Percentiles rank a stretch among this genome's conserved stretches.
Evolutionary conservation across 202 grass and related monocot species (phyloP).

Genomic region (Bolboschoenoplectus hybrid): DNA sequence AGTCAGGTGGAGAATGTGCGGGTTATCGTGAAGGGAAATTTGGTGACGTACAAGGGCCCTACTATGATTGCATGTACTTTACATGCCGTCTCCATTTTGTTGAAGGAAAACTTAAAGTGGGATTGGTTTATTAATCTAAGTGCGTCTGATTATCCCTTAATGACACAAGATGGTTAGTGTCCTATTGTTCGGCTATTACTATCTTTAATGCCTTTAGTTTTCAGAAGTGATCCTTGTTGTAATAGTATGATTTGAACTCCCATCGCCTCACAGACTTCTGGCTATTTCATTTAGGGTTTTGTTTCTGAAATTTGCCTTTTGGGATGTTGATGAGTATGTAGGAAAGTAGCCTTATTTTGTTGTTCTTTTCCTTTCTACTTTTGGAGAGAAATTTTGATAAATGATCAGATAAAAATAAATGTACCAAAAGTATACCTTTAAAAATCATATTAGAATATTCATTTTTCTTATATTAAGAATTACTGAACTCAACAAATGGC

Average conservation of each 20-base stretch:
- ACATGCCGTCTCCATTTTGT: conserved; percentile 74
- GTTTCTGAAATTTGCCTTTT: conserved; percentile 7
- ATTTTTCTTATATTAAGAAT: neutral
- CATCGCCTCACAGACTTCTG: neutral
- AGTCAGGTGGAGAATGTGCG: conserved; percentile 75
- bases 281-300: conserved; percentile 15
- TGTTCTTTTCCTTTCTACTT: no score
- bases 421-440: no score
- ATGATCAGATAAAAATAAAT: no score
- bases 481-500: neutral
- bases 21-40: conserved; percentile 88
- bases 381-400: no score
- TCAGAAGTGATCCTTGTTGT: neutral
- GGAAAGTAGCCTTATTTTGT: no score
- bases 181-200: neutral
- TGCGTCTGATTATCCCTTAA: conserved; percentile 94
- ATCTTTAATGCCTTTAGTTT: conserved; percentile 18
- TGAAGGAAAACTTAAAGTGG: conserved; percentile 78
- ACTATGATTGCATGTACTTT: conserved; percentile 97
- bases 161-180: conserved; percentile 92
- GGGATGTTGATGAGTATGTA: neutral
- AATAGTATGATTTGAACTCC: neutral
- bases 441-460: neutral
- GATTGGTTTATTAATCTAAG: conserved; percentile 99
- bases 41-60: conserved; percentile 93